A percentile compares a stretch with the other conserved stretches of the same genome.
phyloP scores from a whole-genome alignment of 305 asterid genomes.

The Striga hermonthica region DNA sequence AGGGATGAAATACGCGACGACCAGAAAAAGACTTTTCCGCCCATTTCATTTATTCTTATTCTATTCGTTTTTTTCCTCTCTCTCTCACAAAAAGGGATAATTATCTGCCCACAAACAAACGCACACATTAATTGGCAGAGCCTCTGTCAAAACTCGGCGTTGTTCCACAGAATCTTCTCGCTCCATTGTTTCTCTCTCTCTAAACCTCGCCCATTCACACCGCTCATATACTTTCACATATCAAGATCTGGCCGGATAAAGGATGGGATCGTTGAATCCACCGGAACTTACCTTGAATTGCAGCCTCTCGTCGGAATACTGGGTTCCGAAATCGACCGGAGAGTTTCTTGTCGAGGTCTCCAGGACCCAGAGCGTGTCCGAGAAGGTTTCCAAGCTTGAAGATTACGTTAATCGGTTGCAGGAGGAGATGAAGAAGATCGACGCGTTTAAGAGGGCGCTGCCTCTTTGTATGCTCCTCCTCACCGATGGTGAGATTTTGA shows the following conservation, averaged over 20 bases:
- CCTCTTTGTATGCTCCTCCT: constrained; percentile 81
- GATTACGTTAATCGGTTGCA: constrained; percentile 49
- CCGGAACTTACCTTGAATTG: constrained; percentile 57
- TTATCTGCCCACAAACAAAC: neutral
- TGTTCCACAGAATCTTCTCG: constrained; percentile 39
- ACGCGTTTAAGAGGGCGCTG: constrained; percentile 73
- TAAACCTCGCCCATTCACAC: neutral
- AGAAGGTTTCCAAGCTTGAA: constrained; percentile 49
- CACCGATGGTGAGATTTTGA: constrained; percentile 47
- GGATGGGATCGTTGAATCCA: constrained; percentile 51
- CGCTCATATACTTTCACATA: neutral
- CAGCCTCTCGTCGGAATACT: constrained; percentile 28
- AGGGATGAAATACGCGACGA: constrained; percentile 39
- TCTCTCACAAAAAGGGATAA: neutral
- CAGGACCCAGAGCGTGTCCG: constrained; percentile 36
- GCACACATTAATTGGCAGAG: neutral
- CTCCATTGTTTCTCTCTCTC: constrained; percentile 31
- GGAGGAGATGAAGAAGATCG: constrained; percentile 84
- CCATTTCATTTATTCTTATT: too few species aligned
- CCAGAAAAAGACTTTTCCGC: constrained; percentile 34
- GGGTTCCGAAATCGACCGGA: constrained; percentile 41
- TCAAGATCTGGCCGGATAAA: constrained; percentile 32
- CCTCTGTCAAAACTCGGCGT: constrained; percentile 43
- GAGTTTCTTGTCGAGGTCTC: constrained; percentile 46
- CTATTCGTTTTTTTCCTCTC: neutral